These are phyloP conservation scores for Epichloe aotearoae DNA, from an alignment of 2,329 filamentous ascomycete species.

Conservation along the genomic window DNA sequence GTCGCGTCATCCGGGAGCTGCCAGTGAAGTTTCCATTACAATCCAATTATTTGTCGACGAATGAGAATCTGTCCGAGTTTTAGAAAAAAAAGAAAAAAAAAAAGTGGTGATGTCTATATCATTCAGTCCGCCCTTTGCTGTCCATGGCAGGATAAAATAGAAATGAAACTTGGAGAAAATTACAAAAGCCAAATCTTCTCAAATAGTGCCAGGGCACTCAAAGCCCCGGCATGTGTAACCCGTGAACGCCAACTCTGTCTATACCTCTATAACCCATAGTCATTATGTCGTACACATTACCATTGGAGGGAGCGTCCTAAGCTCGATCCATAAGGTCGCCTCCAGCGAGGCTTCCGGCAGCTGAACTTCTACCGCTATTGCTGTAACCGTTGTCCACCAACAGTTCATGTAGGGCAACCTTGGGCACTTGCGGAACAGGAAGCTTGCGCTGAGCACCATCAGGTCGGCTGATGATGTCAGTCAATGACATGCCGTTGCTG, in stretches of 20 bases:
- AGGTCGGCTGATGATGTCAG: constrained; percentile 81
- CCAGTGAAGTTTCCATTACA: constrained; percentile 9
- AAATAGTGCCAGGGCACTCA: neutral
- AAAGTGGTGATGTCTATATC: constrained; percentile 10
- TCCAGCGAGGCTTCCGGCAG: constrained; percentile 64
- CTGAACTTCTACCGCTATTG: constrained; percentile 63
- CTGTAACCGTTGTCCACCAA: constrained; percentile 55
- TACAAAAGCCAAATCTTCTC: neutral
- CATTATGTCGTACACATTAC: constrained; percentile 24
- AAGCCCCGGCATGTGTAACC: constrained; percentile 10
- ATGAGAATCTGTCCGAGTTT: constrained; percentile 2
- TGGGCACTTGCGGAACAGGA: constrained; percentile 80
- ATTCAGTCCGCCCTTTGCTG: neutral
- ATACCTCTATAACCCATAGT: constrained; percentile 26
- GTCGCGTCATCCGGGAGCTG: neutral
- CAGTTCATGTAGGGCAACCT: constrained; percentile 77
- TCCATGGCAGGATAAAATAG: neutral
- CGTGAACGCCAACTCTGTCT: constrained; percentile 27
- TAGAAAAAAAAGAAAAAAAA: neutral
- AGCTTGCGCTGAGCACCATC: constrained; percentile 84
- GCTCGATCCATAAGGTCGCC: constrained; percentile 50
- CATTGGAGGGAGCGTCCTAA: constrained; percentile 17
- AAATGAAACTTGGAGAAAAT: constrained; percentile 7
- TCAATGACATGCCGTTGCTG: constrained; percentile 63
- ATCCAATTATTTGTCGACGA: constrained; percentile 13